Percentiles rank a stretch among this genome's conserved stretches.
These are phyloP conservation scores for Aphanoascus verrucosus DNA, from an alignment of 2,329 filamentous ascomycete species.

Conservation along the genomic window DNA sequence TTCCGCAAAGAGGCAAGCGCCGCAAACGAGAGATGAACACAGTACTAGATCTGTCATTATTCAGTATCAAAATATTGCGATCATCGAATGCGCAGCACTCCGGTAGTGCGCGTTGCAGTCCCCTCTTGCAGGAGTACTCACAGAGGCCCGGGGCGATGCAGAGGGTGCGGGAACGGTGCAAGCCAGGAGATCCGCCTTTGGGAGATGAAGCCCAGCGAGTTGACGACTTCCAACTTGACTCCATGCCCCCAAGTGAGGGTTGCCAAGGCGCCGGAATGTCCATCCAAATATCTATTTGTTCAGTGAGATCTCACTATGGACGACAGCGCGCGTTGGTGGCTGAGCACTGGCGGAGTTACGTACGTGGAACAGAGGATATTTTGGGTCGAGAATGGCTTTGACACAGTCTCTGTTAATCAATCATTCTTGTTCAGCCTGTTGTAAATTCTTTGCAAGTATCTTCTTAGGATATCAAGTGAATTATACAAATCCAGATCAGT, in stretches of 20 bases:
- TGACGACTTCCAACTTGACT: not conserved
- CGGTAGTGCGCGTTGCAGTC: not conserved
- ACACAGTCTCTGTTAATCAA: too few species aligned
- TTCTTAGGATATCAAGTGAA: too few species aligned
- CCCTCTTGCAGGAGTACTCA: not conserved
- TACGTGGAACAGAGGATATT: not conserved
- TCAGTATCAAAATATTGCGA: not conserved
- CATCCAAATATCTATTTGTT: not conserved
- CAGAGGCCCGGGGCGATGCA: not conserved
- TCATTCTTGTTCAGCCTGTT: too few species aligned
- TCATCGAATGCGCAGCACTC: not conserved
- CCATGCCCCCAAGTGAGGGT: not conserved
- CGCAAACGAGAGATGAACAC: constrained; percentile 65
- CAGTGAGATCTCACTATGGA: not conserved
- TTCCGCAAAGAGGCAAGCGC: constrained; percentile 69
- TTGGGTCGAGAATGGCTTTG: not conserved
- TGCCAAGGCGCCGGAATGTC: not conserved
- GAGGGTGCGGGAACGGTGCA: not conserved
- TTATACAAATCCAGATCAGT: too few species aligned
- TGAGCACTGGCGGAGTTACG: constrained; percentile 3
- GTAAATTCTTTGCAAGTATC: too few species aligned
- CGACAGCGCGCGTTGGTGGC: not conserved
- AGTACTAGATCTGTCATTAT: not conserved
- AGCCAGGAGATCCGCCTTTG: not conserved
- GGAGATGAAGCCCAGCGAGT: not conserved